Evolutionary conservation across 2,329 filamentous ascomycete genomes (phyloP).

Genomic region (Fusarium sp.): DNA sequence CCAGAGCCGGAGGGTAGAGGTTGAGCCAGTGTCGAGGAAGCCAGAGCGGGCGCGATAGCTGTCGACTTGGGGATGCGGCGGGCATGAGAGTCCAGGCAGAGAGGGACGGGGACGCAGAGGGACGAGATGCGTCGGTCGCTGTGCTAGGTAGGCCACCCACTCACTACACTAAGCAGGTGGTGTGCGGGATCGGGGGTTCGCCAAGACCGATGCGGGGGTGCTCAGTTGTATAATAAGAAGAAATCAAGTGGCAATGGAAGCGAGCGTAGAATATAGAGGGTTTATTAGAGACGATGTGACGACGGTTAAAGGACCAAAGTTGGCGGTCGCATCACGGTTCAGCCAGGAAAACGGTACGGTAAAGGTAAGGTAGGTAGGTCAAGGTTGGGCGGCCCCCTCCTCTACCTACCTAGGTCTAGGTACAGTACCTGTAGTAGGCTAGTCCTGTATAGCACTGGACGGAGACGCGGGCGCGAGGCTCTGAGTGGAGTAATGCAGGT

Average conservation of each 20-base stretch:
- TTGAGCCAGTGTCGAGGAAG: constrained; percentile 16
- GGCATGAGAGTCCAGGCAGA: constrained; percentile 39
- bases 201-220: constrained; percentile 37
- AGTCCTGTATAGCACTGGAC: background rate
- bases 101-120: background rate
- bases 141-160: background rate
- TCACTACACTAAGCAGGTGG: background rate
- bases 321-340: background rate
- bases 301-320: background rate
- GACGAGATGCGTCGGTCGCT: background rate
- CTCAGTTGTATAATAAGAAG: background rate
- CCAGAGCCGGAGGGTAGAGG: constrained; percentile 27
- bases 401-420: too few relatives aligned
- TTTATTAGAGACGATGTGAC: background rate
- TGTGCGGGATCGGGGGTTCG: constrained; percentile 16
- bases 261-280: background rate
- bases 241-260: background rate
- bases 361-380: background rate
- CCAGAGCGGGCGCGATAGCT: constrained; percentile 26
- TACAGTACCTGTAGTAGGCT: background rate
- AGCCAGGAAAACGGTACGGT: background rate
- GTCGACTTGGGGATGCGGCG: constrained; percentile 35
- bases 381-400: background rate
- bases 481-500: constrained; percentile 38
- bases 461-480: constrained; percentile 6